Evolutionary conservation across 2,329 filamentous ascomycete species (phyloP), one percentile per base, ranked within the genome.

Genomic region (Fusarium avenaceum): DNA sequence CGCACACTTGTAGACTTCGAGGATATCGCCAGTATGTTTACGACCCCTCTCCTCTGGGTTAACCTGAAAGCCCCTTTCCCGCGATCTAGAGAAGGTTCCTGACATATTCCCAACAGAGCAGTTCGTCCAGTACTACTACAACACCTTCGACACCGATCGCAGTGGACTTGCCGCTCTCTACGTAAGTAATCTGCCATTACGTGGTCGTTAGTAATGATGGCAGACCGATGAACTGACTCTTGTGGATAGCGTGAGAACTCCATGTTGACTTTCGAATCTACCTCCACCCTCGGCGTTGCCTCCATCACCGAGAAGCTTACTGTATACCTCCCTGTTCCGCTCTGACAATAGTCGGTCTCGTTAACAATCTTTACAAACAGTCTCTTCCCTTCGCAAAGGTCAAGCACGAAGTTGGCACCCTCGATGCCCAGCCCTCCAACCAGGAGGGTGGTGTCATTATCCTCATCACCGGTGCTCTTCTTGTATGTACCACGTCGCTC

Each of bases 111-210:
- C 22, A 60, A 71, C 48, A 97, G 94, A 90, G 80, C 88, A 96
- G 82, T 97, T 98, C 82, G 90, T 95, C 72, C 78, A 90, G 64
- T 95, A 91, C 85, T 98, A 97, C 89, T 97, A 97, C 87, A 85
- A 90, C 76, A 90, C 89, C 63, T 97, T 97, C 82, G 94, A 97
- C 79, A 68, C 77, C 65, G 86, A 94, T 81, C 90, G 94, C 76
- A 81, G 81, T 57, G 74, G 78, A 51, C 87, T 97, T 43, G 81
- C 80, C 15, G 76, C 82, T 65, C 92, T 97, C 83, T 98, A 97
- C 85, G 95, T 97, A 88, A 77, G 92, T 75, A 28, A 28, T 28
- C n/a, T 22, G 28, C 35, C 38, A 22, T 20, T 26, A 22, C 44
- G 28, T 28, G 39, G 28, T 30, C 15, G 33, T 11, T n/a, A 57